Evolutionary conservation across 768 basidiomycete genomes (phyloP), one percentile per base, ranked within the genome.

Genomic region (Trametes punicea): DNA sequence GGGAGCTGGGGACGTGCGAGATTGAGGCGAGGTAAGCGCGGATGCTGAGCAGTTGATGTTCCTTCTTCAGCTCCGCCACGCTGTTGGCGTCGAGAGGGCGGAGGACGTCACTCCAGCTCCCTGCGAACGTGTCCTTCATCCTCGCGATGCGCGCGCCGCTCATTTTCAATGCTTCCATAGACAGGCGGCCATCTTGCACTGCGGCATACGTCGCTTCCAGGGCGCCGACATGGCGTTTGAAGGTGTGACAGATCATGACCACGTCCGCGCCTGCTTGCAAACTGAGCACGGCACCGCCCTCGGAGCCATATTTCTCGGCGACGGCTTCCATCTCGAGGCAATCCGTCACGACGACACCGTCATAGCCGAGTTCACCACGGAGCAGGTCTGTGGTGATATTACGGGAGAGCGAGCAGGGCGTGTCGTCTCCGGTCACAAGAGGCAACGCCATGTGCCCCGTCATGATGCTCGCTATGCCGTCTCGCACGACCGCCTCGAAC

Each of bases 241-340:
- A 77, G 7, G 76, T 81, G 63, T 88, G 88, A 59, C 87, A 89
- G 38, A 87, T 80, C 87, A 89, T 88, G 3, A 73, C 84, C n/a
- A 89, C 69, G 54, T 89, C 88, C 15, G 82, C 83, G 3, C 87
- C 87, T 0, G 87, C 86, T 45, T 73, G 71, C 39, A 88, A 64
- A 4, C 81, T 79, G 56, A 74, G 65, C 16, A 87, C 76, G 0
- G 84, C 82, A 5, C 84, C 85, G 36, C 73, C 74, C 51, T 77
- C 75, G 3, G 77, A 70, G 6, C 82, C 82, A 56, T 75, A 71
- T 16, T 71, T 71, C 26, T 77, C 73, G 0, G 81, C 77, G 15
- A 88, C 79, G 10, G 88, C 86, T 45, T 83, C 83, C 87, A 90
- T 88, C 70, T 88, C 87, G 21, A 89, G 70, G 63, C 87, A 88